phyloP scores from a whole-genome alignment of 2,329 filamentous ascomycete genomes.

The Raffaelea arxii region DNA sequence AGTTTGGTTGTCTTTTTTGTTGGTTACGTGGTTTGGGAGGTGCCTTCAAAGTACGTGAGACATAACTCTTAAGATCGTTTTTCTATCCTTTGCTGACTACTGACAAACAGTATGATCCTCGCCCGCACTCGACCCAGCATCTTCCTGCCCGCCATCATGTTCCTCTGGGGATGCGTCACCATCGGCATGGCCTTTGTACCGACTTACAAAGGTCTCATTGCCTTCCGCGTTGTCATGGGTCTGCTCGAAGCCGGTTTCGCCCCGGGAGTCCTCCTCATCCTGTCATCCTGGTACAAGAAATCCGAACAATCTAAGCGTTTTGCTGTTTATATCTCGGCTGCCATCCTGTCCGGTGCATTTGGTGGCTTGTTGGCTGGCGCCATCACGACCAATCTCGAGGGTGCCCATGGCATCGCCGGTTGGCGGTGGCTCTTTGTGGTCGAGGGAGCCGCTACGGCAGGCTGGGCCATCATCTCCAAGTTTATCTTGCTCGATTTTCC shows the following conservation, averaged over 20 bases:
- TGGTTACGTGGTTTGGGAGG: slow-evolving; percentile 44
- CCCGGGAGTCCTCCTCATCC: slow-evolving; percentile 46
- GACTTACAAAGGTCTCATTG: slow-evolving; percentile 22
- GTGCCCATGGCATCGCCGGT: slow-evolving; percentile 33
- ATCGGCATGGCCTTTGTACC: slow-evolving; percentile 28
- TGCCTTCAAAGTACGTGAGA: slow-evolving; percentile 25
- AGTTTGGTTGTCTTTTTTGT: slow-evolving; percentile 52
- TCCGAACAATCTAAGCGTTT: slow-evolving; percentile 13
- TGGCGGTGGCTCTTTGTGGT: slow-evolving; percentile 39
- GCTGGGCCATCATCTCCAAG: slow-evolving; percentile 43
- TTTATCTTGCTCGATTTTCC: slow-evolving; percentile 64
- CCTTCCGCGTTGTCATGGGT: slow-evolving; percentile 36
- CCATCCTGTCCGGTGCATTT: slow-evolving; percentile 55
- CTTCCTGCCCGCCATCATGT: slow-evolving; percentile 27
- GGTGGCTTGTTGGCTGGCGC: slow-evolving; percentile 50
- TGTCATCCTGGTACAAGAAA: slow-evolving; percentile 54
- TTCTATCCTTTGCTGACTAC: no score
- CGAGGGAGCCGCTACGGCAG: slow-evolving; percentile 47
- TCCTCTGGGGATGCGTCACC: slow-evolving; percentile 28
- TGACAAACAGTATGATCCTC: slow-evolving; percentile 34
- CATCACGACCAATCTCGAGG: slow-evolving; percentile 44
- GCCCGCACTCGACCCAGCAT: slow-evolving; percentile 28
- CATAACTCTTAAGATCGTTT: no score
- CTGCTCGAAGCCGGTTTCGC: slow-evolving; percentile 47
- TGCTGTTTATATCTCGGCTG: slow-evolving; percentile 59